Conservation (phyloP, 106 monocot species). For the Dendrobium catenatum region DNA sequence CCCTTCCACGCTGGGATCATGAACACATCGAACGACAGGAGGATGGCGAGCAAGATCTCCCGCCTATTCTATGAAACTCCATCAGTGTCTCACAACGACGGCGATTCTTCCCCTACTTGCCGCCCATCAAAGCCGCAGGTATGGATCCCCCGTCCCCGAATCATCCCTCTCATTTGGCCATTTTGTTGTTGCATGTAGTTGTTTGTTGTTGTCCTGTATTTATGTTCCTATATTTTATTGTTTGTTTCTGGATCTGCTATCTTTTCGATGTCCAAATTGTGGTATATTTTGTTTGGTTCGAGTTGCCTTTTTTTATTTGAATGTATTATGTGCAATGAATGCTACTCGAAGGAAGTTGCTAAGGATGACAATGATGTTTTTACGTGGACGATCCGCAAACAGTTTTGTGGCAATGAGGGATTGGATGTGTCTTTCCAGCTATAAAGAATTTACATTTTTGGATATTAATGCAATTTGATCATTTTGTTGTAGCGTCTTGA, state of each 20-base stretch:
- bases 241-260: not conserved
- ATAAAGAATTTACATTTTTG: not conserved
- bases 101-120: slow-evolving; percentile 2
- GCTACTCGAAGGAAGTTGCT: not conserved
- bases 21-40: slow-evolving; percentile 61
- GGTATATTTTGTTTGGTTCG: not conserved
- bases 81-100: not conserved
- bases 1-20: slow-evolving; percentile 1
- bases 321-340: not conserved
- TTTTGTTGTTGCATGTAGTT: not conserved
- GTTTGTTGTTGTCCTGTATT: not conserved
- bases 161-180: not conserved
- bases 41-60: slow-evolving; percentile 53
- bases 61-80: slow-evolving; percentile 54
- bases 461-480: not conserved
- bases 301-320: not conserved
- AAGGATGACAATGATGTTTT: not conserved
- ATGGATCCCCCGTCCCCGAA: not conserved
- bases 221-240: not conserved
- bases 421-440: too few relatives aligned
- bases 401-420: not conserved
- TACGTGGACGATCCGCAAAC: not conserved
- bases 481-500: not conserved
- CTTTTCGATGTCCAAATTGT: not conserved
- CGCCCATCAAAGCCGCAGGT: slow-evolving; percentile 6